Evolutionary conservation across 2,329 filamentous ascomycete genomes (phyloP).

Genomic region (Neopestalotiopsis rosae): DNA sequence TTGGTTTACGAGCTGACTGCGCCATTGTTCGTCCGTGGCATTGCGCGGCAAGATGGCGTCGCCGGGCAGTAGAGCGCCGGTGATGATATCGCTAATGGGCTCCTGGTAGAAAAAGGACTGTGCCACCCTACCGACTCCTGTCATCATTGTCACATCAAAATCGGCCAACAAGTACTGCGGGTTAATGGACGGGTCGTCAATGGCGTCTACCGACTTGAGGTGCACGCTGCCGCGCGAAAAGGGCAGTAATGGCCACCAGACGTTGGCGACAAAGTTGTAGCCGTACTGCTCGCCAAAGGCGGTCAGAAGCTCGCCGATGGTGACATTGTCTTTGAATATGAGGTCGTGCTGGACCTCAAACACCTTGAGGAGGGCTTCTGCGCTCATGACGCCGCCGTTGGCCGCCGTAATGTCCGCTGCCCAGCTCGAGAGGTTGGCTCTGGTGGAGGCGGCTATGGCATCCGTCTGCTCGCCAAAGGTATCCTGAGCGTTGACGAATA

Average conservation of each 20-base stretch:
- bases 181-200: constrained; percentile 42
- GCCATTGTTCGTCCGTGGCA: constrained; percentile 36
- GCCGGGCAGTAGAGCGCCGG: constrained; percentile 26
- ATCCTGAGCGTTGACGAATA: constrained; percentile 40
- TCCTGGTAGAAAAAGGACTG: constrained; percentile 37
- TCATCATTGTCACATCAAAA: constrained; percentile 39
- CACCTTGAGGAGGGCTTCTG: constrained; percentile 42
- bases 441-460: constrained; percentile 30
- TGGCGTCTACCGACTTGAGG: constrained; percentile 41
- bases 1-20: constrained; percentile 24
- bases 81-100: constrained; percentile 30
- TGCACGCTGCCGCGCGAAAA: constrained; percentile 48
- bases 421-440: constrained; percentile 35
- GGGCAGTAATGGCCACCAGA: constrained; percentile 44
- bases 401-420: constrained; percentile 33
- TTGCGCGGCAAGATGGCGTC: constrained; percentile 32
- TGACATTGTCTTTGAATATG: constrained; percentile 50
- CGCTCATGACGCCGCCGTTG: constrained; percentile 33
- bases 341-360: constrained; percentile 52
- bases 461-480: constrained; percentile 37
- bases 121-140: constrained; percentile 34
- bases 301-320: constrained; percentile 53
- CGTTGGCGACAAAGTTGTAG: constrained; percentile 39
- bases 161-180: constrained; percentile 41
- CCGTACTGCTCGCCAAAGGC: constrained; percentile 22